Evolutionary conservation across 2,329 filamentous ascomycete species (phyloP), one percentile per base, ranked within the genome.

Genomic region (Neurospora crassa): DNA sequence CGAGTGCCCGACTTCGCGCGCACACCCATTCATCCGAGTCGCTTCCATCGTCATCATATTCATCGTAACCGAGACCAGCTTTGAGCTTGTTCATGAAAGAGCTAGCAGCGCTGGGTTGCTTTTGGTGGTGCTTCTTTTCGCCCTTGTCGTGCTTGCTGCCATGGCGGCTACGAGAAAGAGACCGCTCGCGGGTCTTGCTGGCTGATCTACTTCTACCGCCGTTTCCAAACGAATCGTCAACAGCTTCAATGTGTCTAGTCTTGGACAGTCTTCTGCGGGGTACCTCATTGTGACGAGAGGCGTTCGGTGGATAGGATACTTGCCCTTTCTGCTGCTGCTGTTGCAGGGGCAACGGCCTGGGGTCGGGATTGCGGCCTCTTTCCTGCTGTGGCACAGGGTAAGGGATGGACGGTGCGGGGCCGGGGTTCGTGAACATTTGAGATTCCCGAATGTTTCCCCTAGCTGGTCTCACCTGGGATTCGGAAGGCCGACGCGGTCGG

Each of bases 1-100:
- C 53, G 1, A 59, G 10, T 0, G 24, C 24, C 1, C 8, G n/a
- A 24, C 6, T 16, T 59, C 47, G 0, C n/a, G 0, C 1, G 14
- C 47, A 59, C 8, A 3, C 47, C 14, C 20, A 53, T 6, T 24
- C 24, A 18, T 59, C 53, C 20, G 53, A 59, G 14, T 59, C 53
- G 20, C 20, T 53, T 18, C 34, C 20, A 8, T 59, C 53, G 1
- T 34, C 6, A 18, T 34, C 47, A 29, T 29, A 29, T 29, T 29
- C 29, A 59, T 18, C 24, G 7, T 18, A 18, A 16, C 53, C 24
- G 16, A 59, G 8, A 10, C 53, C 53, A 34, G 53, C 14, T 5
- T 2, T 10, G 14, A 59, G 18, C 53, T 34, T 59, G 1, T 34
- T 59, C 14, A 59, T 34, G 1, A 59, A 18, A 0, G 24, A 59